Evolutionary conservation across 371 early-diverging fungal species (phyloP).

Genomic region (Apophysomyces elegans): DNA sequence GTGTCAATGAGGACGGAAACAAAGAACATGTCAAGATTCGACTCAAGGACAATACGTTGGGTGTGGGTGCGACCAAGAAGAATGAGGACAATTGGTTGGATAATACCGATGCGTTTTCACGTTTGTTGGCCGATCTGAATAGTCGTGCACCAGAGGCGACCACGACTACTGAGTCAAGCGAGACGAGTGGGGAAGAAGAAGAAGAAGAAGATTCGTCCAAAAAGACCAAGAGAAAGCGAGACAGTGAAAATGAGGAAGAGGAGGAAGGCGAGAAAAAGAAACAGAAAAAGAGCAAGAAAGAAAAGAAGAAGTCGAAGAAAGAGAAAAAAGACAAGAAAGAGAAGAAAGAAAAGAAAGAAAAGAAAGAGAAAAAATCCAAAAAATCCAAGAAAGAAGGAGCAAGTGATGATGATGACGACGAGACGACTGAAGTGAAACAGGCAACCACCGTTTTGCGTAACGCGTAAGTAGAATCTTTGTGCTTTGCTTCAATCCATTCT

Average conservation of each 20-base stretch:
- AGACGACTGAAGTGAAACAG: conserved; percentile 23
- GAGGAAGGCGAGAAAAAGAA: conserved; percentile 17
- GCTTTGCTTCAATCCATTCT: neutral
- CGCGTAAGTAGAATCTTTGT: conserved; percentile 49
- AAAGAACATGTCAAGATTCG: conserved; percentile 80
- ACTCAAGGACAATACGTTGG: conserved; percentile 81
- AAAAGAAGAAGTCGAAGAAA: conserved; percentile 8
- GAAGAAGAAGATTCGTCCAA: conserved; percentile 12
- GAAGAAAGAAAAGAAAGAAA: conserved; percentile 47
- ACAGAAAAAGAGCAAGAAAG: conserved; percentile 4
- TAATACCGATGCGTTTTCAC: conserved; percentile 86
- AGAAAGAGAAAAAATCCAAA: conserved; percentile 16
- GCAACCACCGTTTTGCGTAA: conserved; percentile 47
- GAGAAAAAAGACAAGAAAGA: conserved; percentile 33
- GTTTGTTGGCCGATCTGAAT: conserved; percentile 79
- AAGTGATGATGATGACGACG: conserved; percentile 30
- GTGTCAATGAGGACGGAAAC: conserved; percentile 83
- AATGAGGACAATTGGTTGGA: conserved; percentile 94
- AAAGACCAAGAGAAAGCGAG: conserved; percentile 19
- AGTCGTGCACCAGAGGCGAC: conserved; percentile 37
- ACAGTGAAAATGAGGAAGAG: conserved; percentile 42
- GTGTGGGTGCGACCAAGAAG: conserved; percentile 87
- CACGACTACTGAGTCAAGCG: neutral
- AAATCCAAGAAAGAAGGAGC: conserved; percentile 8
- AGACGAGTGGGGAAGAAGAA: conserved; percentile 19